Conservation (phyloP, 352 stramenopile genomes). For the Thalassiosira livingstoniorum region DNA sequence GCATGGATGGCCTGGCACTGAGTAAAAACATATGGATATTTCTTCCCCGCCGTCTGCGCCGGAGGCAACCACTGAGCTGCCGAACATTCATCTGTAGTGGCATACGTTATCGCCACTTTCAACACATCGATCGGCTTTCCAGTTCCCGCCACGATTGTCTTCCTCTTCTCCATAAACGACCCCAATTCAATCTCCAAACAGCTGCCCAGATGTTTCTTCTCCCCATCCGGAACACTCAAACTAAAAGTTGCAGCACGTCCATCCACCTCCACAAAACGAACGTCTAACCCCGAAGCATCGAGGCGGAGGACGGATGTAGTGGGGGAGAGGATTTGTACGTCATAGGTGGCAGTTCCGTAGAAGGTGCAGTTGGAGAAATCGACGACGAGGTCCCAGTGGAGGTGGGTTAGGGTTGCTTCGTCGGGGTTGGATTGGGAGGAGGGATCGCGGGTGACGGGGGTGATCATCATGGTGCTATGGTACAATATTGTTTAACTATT, state of each 20-base stretch:
- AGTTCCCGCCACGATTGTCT: background rate
- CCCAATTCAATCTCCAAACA: slow-evolving; percentile 78
- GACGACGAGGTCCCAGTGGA: slow-evolving; percentile 89
- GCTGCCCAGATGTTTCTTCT: slow-evolving; percentile 83
- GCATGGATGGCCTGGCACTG: slow-evolving; percentile 94
- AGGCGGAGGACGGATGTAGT: slow-evolving; percentile 79
- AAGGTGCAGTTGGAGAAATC: slow-evolving; percentile 89
- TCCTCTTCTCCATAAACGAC: background rate
- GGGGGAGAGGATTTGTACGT: slow-evolving; percentile 72
- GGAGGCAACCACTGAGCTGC: slow-evolving; percentile 92
- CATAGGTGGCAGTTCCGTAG: slow-evolving; percentile 88
- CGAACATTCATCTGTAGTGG: slow-evolving; percentile 74
- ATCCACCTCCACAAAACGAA: slow-evolving; percentile 83
- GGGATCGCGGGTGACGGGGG: slow-evolving; percentile 17
- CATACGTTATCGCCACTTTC: slow-evolving; percentile 87
- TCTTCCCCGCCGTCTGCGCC: slow-evolving; percentile 93
- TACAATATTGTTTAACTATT: too few species aligned
- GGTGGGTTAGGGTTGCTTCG: slow-evolving; percentile 87
- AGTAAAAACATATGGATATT: slow-evolving; percentile 90
- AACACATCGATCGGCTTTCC: background rate
- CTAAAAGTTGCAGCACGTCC: slow-evolving; percentile 68
- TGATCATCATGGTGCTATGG: background rate
- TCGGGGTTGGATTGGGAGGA: slow-evolving; percentile 90
- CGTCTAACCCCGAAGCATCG: slow-evolving; percentile 88
- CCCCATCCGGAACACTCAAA: slow-evolving; percentile 41